phyloP scores from a whole-genome alignment of 1,284 basidiomycete genomes.

The Entoloma clypeatum region DNA sequence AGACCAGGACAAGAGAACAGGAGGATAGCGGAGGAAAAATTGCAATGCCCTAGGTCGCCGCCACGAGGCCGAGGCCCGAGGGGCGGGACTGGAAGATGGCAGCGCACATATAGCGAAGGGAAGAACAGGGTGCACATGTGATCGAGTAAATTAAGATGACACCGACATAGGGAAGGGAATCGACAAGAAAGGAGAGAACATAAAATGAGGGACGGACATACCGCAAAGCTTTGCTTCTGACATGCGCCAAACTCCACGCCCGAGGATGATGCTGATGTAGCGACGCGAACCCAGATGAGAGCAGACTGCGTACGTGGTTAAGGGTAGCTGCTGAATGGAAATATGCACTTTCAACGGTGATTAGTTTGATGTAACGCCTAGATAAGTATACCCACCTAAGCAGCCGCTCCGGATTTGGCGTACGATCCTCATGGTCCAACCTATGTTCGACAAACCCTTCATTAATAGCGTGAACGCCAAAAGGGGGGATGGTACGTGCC shows the following conservation, averaged over 20 bases:
- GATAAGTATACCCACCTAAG: conserved; percentile 45
- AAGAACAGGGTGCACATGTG: no score
- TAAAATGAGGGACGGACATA: conserved; percentile 29
- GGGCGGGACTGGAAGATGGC: no score
- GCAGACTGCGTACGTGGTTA: conserved; percentile 86
- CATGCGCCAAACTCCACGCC: conserved; percentile 91
- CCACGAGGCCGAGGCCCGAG: no score
- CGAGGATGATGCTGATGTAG: conserved; percentile 91
- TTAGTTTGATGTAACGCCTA: background rate
- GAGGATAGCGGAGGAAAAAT: conserved; percentile 1
- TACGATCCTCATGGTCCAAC: conserved; percentile 71
- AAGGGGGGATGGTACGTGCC: conserved; percentile 41
- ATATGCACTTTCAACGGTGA: conserved; percentile 65
- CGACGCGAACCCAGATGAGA: conserved; percentile 90
- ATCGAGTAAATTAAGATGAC: no score
- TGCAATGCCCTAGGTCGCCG: no score
- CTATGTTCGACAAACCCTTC: conserved; percentile 31
- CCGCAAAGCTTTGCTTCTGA: conserved; percentile 78
- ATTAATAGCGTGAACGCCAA: conserved; percentile 1
- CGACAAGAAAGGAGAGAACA: conserved; percentile 3
- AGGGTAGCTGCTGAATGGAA: conserved; percentile 94
- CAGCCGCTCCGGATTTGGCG: conserved; percentile 85
- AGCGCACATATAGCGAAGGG: no score
- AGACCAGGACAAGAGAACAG: conserved; percentile 3
- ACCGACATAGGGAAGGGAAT: background rate